These are phyloP conservation scores for Maudiozyma serrabonitensis DNA, from an alignment of 805 yeast species.

Conservation along the genomic window DNA sequence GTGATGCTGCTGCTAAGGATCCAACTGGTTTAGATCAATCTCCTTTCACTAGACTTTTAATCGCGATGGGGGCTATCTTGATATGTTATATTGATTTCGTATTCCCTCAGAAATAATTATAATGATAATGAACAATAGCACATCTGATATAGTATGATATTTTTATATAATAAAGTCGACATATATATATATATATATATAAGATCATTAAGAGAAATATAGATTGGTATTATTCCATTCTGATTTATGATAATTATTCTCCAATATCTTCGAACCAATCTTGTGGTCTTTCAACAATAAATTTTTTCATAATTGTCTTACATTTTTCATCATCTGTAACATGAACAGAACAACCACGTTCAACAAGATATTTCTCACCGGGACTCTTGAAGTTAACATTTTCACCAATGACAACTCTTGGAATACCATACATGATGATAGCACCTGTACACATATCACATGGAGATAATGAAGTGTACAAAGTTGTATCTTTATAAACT, in stretches of 20 bases:
- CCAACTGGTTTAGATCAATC: constrained; percentile 31
- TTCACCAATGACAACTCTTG: constrained; percentile 84
- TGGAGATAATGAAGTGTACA: constrained; percentile 88
- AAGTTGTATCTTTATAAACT: constrained; percentile 73
- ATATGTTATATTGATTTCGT: constrained; percentile 48
- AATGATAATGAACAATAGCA: neutral
- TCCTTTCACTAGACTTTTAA: constrained; percentile 32
- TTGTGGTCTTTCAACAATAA: constrained; percentile 67
- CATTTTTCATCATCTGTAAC: constrained; percentile 52
- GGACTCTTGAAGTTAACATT: constrained; percentile 67
- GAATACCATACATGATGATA: constrained; percentile 76
- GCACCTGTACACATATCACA: constrained; percentile 96
- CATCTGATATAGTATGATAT: neutral
- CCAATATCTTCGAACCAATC: constrained; percentile 84
- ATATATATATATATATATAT: neutral
- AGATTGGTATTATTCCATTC: too few species aligned
- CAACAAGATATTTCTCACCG: constrained; percentile 63
- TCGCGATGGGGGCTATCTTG: constrained; percentile 38
- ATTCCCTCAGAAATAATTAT: constrained; percentile 29
- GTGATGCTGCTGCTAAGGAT: constrained; percentile 21
- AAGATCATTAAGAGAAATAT: too few species aligned
- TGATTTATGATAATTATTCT: constrained; percentile 10
- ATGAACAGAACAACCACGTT: constrained; percentile 65
- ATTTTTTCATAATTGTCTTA: constrained; percentile 62
- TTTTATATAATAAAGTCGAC: neutral